A percentile compares a stretch with the other conserved stretches of the same genome.
These are phyloP conservation scores for Macaranga tanarius DNA, from an alignment of 441 rosid species.

Conservation along the genomic window DNA sequence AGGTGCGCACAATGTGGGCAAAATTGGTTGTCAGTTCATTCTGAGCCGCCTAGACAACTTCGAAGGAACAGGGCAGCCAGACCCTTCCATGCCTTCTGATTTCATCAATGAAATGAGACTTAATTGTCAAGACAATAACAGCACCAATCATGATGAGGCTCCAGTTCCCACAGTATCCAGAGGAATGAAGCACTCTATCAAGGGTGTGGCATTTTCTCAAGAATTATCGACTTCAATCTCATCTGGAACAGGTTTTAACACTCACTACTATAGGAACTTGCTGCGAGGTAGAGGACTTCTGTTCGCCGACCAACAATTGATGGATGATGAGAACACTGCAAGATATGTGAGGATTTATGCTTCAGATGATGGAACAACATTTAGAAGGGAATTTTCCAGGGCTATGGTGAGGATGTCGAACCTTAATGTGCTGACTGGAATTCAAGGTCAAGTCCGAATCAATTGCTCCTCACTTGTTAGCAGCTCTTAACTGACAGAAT, in stretches of 20 bases:
- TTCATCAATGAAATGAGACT: constrained; percentile 36
- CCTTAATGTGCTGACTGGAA: constrained; percentile 37
- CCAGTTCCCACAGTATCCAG: constrained; percentile 16
- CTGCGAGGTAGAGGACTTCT: constrained; percentile 47
- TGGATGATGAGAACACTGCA: constrained; percentile 42
- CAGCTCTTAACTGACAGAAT: constrained; percentile 8
- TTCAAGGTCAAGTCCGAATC: constrained; percentile 39
- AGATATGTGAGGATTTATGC: constrained; percentile 33
- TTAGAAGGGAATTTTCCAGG: constrained; percentile 43
- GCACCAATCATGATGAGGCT: constrained; percentile 7
- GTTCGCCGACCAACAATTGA: constrained; percentile 47
- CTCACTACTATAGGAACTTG: constrained; percentile 42
- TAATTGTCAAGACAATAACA: constrained; percentile 23
- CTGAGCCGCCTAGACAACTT: constrained; percentile 33
- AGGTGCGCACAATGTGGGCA: constrained; percentile 48
- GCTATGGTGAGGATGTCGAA: constrained; percentile 53
- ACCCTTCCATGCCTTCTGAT: constrained; percentile 34
- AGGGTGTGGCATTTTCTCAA: constrained; percentile 17
- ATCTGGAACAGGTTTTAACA: constrained; percentile 38
- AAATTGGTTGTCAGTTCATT: constrained; percentile 40
- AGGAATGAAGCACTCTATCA: constrained; percentile 3
- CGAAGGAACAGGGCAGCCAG: constrained; percentile 33
- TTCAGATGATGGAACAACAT: constrained; percentile 37
- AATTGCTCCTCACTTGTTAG: constrained; percentile 32
- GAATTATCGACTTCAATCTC: constrained; percentile 25